These are phyloP conservation scores for Lentinula edodes DNA, from an alignment of 768 basidiomycete species.

Conservation along the genomic window DNA sequence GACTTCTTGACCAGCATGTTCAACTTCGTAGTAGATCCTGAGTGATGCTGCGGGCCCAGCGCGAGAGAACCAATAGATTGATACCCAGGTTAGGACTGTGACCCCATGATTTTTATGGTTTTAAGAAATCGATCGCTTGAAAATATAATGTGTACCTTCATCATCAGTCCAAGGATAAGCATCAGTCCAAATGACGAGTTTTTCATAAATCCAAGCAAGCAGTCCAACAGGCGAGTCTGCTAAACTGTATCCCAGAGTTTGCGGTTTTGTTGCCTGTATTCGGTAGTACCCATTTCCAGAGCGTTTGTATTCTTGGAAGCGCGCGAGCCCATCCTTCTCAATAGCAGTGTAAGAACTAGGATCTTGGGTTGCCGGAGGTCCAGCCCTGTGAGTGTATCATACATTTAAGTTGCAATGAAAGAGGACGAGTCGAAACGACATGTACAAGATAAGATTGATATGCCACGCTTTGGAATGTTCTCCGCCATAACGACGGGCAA, in stretches of 20 bases:
- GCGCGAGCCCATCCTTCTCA: conserved; percentile 1
- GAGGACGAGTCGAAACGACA: neutral
- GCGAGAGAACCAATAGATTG: no score
- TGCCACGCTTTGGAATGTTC: conserved; percentile 28
- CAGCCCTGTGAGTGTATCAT: conserved; percentile 5
- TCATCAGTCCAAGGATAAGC: conserved; percentile 40
- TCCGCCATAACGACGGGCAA: conserved; percentile 18
- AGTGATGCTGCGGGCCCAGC: no score
- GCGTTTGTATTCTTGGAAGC: neutral
- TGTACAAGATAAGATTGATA: conserved; percentile 23
- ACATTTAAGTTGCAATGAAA: no score
- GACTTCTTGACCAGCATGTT: no score
- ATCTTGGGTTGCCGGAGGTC: conserved; percentile 19
- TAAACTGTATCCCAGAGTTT: conserved; percentile 32
- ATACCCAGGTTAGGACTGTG: no score
- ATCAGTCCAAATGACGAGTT: conserved; percentile 28
- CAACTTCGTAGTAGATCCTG: no score
- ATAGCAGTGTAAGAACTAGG: conserved; percentile 19
- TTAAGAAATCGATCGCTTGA: no score
- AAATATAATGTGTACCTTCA: conserved; percentile 22
- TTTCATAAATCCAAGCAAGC: conserved; percentile 32
- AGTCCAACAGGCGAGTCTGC: conserved; percentile 38
- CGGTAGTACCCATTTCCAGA: conserved; percentile 18
- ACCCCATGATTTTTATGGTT: no score
- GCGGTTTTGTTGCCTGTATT: conserved; percentile 25